Conservation (phyloP, 148 eudicot genomes). For the Rhododendron kiyosumense region DNA sequence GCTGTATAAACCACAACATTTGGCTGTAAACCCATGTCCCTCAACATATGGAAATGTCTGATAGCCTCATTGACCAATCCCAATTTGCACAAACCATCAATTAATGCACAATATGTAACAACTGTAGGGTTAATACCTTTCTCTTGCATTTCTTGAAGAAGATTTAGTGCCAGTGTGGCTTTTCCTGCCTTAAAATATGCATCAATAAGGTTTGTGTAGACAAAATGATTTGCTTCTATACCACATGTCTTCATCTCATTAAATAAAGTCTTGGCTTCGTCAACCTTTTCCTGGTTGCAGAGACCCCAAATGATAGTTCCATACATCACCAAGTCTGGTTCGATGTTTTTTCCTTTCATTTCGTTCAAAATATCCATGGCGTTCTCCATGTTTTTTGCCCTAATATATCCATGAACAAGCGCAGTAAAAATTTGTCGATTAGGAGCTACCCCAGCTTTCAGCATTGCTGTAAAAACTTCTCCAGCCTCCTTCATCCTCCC, state of each 20-base stretch:
- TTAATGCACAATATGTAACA: conserved; percentile 61
- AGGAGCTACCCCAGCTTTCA: conserved; percentile 45
- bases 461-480: conserved; percentile 53
- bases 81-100: conserved; percentile 79
- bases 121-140: conserved; percentile 44
- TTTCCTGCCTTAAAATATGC: conserved; percentile 68
- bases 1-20: conserved; percentile 69
- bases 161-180: conserved; percentile 40
- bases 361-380: conserved; percentile 43
- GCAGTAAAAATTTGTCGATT: conserved; percentile 63
- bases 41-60: conserved; percentile 42
- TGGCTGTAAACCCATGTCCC: conserved; percentile 51
- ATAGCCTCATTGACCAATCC: conserved; percentile 69
- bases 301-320: conserved; percentile 82
- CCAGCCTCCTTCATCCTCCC: conserved; percentile 78
- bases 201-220: conserved; percentile 62
- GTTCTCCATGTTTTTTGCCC: conserved; percentile 50
- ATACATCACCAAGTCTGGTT: conserved; percentile 49
- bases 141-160: conserved; percentile 61
- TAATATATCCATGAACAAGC: conserved; percentile 68
- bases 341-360: conserved; percentile 48
- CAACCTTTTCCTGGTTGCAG: conserved; percentile 54
- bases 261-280: conserved; percentile 54
- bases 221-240: conserved; percentile 39
- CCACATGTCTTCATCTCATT: conserved; percentile 62